These are phyloP conservation scores for Talaromyces rugulosus DNA, from an alignment of 2,329 filamentous ascomycete species.

Conservation along the genomic window DNA sequence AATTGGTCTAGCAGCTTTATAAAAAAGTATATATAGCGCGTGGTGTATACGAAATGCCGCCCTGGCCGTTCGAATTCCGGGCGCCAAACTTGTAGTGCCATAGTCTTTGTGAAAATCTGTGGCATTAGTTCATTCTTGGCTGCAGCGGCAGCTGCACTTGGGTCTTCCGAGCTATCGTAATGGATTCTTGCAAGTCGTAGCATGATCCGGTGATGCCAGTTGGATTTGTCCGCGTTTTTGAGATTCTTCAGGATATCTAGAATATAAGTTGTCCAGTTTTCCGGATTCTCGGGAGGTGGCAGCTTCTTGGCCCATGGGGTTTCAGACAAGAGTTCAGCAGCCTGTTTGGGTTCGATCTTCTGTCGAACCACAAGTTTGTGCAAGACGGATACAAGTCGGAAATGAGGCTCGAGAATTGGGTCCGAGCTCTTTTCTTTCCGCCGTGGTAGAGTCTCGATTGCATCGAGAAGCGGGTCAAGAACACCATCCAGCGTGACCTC, in stretches of 20 bases:
- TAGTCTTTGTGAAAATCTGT: constrained; percentile 89
- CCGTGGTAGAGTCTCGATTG: constrained; percentile 59
- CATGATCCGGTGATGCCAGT: constrained; percentile 92
- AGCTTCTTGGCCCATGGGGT: constrained; percentile 55
- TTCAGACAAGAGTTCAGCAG: constrained; percentile 46
- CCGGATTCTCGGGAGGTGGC: constrained; percentile 43
- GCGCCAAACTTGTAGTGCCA: constrained; percentile 93
- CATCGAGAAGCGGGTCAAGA: constrained; percentile 53
- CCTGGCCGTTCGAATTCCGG: constrained; percentile 81
- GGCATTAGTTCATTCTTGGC: constrained; percentile 75
- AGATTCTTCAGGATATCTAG: constrained; percentile 55
- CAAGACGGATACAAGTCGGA: constrained; percentile 77
- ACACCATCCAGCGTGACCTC: constrained; percentile 44
- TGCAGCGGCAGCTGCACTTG: constrained; percentile 49
- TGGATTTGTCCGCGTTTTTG: constrained; percentile 75
- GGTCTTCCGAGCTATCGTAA: constrained; percentile 52
- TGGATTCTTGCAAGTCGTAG: constrained; percentile 66
- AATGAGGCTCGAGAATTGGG: constrained; percentile 84
- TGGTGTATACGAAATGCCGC: constrained; percentile 86
- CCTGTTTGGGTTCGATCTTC: constrained; percentile 43
- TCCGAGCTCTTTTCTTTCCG: constrained; percentile 60
- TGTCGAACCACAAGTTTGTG: constrained; percentile 64
- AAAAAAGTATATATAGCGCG: constrained; percentile 80
- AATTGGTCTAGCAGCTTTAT: constrained; percentile 69
- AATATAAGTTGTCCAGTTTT: constrained; percentile 59